These are phyloP conservation scores for Ascocoryne sarcoides DNA, from an alignment of 2,329 filamentous ascomycete species.

Conservation along the genomic window DNA sequence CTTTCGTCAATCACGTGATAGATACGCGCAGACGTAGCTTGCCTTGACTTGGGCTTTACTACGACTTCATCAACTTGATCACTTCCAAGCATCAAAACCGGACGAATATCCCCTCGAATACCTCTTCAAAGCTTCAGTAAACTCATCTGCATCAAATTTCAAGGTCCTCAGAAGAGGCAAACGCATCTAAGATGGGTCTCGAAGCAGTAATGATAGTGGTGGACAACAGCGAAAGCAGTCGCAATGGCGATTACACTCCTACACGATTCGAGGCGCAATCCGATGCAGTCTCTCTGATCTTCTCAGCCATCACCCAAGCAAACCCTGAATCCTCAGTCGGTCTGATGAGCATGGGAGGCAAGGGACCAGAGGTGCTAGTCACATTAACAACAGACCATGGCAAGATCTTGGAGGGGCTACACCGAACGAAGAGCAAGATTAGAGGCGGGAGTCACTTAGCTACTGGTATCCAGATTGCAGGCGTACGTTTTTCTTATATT, in stretches of 20 bases:
- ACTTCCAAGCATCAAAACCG: constrained; percentile 1
- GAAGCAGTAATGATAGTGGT: constrained; percentile 99
- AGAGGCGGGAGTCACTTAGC: constrained; percentile 79
- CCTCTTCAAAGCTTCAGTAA: neutral
- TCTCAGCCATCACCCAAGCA: constrained; percentile 87
- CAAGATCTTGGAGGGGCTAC: constrained; percentile 86
- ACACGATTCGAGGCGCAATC: constrained; percentile 94
- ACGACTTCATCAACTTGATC: neutral
- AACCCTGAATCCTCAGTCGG: constrained; percentile 97
- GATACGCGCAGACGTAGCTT: constrained; percentile 23
- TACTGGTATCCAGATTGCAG: constrained; percentile 90
- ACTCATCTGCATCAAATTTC: neutral
- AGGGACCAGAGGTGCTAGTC: constrained; percentile 92
- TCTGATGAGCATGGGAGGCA: constrained; percentile 97
- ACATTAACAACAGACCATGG: constrained; percentile 95
- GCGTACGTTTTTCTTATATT: constrained; percentile 57
- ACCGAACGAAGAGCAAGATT: constrained; percentile 85
- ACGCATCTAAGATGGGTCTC: constrained; percentile 71
- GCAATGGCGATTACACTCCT: constrained; percentile 88
- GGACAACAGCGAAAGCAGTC: constrained; percentile 97
- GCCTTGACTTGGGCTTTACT: constrained; percentile 13
- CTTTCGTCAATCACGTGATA: no score
- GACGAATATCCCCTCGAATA: neutral
- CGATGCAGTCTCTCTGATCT: constrained; percentile 90
- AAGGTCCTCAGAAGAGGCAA: constrained; percentile 11